Conservation (phyloP, 2,329 filamentous ascomycete species). For the Chrysoporthe puriensis region DNA sequence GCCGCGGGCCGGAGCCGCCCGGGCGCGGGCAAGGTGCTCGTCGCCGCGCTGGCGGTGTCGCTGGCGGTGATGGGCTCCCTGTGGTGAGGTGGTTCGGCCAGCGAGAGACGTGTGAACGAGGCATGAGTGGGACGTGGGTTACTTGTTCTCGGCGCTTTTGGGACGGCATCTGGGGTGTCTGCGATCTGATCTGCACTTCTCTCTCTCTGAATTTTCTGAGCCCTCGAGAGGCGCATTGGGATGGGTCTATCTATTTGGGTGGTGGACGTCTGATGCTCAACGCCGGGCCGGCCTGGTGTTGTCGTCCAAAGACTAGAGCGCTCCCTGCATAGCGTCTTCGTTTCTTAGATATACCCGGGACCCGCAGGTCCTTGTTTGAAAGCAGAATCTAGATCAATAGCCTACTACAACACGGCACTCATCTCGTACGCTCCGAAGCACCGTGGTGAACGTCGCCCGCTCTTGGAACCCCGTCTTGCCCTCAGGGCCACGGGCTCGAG, state of each 20-base stretch:
- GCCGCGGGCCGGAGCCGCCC: conserved; percentile 7
- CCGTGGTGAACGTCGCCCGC: neutral
- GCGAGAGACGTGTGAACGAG: neutral
- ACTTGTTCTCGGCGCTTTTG: neutral
- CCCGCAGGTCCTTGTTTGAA: neutral
- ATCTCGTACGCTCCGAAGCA: neutral
- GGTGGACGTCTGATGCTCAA: neutral
- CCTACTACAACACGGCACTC: neutral
- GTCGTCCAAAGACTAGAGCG: neutral
- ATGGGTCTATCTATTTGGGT: neutral
- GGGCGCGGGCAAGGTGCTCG: conserved; percentile 19
- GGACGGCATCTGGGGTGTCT: neutral
- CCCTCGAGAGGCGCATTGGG: no score
- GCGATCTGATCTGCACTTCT: neutral
- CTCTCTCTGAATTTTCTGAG: neutral
- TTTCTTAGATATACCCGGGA: conserved; percentile 13
- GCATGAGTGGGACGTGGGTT: neutral
- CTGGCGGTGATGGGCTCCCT: conserved; percentile 14
- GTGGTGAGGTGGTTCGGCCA: neutral
- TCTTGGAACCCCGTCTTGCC: neutral
- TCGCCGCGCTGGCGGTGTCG: conserved; percentile 17
- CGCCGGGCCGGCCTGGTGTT: conserved; percentile 11
- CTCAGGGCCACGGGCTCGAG: no score
- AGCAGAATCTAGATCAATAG: neutral
- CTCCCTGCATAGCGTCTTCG: conserved; percentile 9